Base-by-base conservation (phyloP, 2,329 filamentous ascomycete genomes). In the Colletotrichum sp. region DNA sequence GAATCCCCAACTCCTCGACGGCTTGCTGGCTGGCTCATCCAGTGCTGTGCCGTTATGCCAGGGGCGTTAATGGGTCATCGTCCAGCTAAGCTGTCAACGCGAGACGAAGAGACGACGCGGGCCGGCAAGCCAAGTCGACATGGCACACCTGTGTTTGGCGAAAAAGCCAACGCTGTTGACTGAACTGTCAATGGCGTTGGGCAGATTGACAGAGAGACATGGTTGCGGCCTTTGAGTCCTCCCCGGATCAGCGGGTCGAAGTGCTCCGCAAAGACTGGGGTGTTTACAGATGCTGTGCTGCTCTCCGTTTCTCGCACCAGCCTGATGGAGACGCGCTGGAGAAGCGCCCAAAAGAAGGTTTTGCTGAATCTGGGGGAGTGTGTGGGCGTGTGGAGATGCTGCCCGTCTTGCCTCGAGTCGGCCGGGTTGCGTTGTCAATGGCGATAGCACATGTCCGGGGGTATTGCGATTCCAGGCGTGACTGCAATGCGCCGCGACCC, bases 231-330 rank as follows among this genome's bases (percentile, higher is more conserved):
- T 28, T 67, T 55, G 34, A 34, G 43, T n/a, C 15, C 30, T 73
- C 69, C 67, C 77, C 75, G 68, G 75, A 78, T 77, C 71, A 75
- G 74, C 77, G 75, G 76, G 76, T 77, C 69, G 67, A 66, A 67
- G 34, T 34, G 57, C 77, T 75, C 75, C 77, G 77, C 71, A 63
- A 28, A 48, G 48, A 60, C 72, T 43, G 71, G 67, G 63, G 36
- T 71, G 65, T 66, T 65, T 64, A 71, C 60, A 74, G 67, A 36
- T 58, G 43, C 38, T 69, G 24, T 55, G 43, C 26, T 71, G 72
- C 48, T 43, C 30, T 57, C 55, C 43, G 36, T 58, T 38, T 64
- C 34, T 63, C 28, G 32, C 57, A 30, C 58, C 32, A 34, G 21
- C 36, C 21, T 30, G 34, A 66, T 69, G 36, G 65, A 52, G 38